phyloP scores from a whole-genome alignment of 2,329 filamentous ascomycete species.

The Immersiporthe knoxdaviesiana region DNA sequence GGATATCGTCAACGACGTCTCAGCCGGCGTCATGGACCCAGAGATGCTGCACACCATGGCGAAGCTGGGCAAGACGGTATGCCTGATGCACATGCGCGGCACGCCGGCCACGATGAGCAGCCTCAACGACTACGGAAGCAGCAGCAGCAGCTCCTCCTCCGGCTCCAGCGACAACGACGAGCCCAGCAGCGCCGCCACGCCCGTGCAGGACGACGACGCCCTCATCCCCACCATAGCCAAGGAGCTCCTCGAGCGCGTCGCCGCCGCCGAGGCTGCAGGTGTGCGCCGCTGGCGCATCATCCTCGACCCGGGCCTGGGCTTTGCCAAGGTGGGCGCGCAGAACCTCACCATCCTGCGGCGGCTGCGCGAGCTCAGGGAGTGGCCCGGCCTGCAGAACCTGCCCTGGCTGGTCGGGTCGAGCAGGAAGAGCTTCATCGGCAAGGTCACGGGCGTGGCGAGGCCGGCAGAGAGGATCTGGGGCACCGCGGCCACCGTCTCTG shows the following conservation, averaged over 20 bases:
- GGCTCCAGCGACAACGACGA: constrained; percentile 34
- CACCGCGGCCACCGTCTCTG: constrained; percentile 85
- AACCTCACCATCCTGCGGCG: constrained; percentile 79
- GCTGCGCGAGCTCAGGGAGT: constrained; percentile 65
- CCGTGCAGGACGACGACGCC: constrained; percentile 50
- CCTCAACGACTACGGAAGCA: constrained; percentile 63
- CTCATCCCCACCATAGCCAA: constrained; percentile 65
- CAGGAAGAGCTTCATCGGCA: constrained; percentile 86
- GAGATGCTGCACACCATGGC: constrained; percentile 84
- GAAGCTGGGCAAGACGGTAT: constrained; percentile 73
- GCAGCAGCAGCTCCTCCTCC: constrained; percentile 45
- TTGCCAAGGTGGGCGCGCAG: constrained; percentile 81
- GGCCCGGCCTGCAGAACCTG: constrained; percentile 67
- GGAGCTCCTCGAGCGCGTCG: constrained; percentile 73
- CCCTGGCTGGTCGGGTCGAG: constrained; percentile 91
- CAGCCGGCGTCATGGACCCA: constrained; percentile 76
- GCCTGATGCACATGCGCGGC: constrained; percentile 93
- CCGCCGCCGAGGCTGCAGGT: constrained; percentile 76
- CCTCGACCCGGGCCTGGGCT: constrained; percentile 91
- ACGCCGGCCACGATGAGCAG: constrained; percentile 79
- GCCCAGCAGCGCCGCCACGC: background rate
- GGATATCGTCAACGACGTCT: constrained; percentile 94
- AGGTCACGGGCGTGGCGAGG: constrained; percentile 74
- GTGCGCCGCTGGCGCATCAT: constrained; percentile 92
- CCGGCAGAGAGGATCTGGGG: constrained; percentile 77